Base-by-base conservation (phyloP, 2,329 filamentous ascomycete species). In the Exserohilum turcica region DNA sequence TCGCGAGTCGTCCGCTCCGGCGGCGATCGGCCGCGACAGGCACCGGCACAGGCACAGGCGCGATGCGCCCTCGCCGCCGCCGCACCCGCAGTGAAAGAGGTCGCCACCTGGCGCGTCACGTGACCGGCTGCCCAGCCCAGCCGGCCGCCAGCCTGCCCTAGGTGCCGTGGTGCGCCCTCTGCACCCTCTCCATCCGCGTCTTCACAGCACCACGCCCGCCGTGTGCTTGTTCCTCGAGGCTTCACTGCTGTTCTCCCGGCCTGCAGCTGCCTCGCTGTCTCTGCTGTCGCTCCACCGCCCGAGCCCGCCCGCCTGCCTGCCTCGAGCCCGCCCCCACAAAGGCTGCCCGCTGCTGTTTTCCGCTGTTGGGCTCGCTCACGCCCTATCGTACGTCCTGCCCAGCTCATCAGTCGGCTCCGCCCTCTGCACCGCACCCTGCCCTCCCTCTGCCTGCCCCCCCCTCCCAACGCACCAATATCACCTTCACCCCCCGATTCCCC, bases 321-420 rank as follows among this genome's bases (percentile, higher is more conserved):
- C 21, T 49, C 46, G 42, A 52, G 37, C 50, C 60, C 37, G 59
- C 54, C 45, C 53, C 29, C 60, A 29, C 38, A 29, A 56, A 45
- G 53, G 45, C 49, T 56, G 48, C 19, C 42, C 50, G 52, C 63
- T 67, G 65, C 60, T 65, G 63, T 59, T 61, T 57, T 59, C 66
- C 69, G 70, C 73, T 72, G 72, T 74, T 72, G 72, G 72, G 71
- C 71, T 66, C 63, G 65, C 71, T 65, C 67, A 70, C 68, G 68
- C 68, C 68, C 69, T 73, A 54, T 46, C 31, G 72, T 73, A 71
- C 71, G 71, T 73, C 65, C 58, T 64, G 61, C 57, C 61, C 65
- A 65, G 63, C 64, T 51, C 57, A 19, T 42, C 53, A 56, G n/a
- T 53, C 62, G 62, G 61, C 60, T 63, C 62, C 63, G 59, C 63